These are phyloP conservation scores for Xylaria grammica DNA, from an alignment of 495 filamentous ascomycete genomes.

Conservation along the genomic window DNA sequence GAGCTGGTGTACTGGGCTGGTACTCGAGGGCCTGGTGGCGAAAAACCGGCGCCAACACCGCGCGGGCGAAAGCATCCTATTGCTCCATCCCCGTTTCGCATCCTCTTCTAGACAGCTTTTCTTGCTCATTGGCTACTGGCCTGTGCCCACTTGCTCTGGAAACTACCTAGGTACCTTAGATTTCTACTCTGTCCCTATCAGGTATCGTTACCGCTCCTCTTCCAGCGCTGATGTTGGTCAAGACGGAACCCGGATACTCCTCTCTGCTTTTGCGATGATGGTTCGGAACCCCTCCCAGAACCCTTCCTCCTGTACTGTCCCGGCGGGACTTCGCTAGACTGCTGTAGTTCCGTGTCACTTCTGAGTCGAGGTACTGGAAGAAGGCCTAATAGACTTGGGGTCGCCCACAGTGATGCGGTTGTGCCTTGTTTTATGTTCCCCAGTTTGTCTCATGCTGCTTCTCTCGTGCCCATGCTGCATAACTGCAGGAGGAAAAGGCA, in stretches of 20 bases:
- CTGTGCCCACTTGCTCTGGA: constrained; percentile 28
- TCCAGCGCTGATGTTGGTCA: constrained; percentile 12
- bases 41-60: constrained; percentile 39
- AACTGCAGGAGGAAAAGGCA: constrained; percentile 39
- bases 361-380: constrained; percentile 19
- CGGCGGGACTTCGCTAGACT: constrained; percentile 19
- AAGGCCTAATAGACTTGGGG: constrained; percentile 15
- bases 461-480: constrained; percentile 42
- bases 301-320: constrained; percentile 14
- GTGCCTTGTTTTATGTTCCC: constrained; percentile 30
- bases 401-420: constrained; percentile 21
- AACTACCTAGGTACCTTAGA: constrained; percentile 36
- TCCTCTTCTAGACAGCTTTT: constrained; percentile 28
- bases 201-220: neutral
- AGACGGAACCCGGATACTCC: constrained; percentile 8
- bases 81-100: constrained; percentile 35
- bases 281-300: neutral
- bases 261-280: constrained; percentile 4
- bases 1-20: constrained; percentile 15
- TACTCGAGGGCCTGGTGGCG: constrained; percentile 40
- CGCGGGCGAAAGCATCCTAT: constrained; percentile 34
- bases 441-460: constrained; percentile 40
- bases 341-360: constrained; percentile 13
- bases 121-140: constrained; percentile 31
- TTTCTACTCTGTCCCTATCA: constrained; percentile 26